phyloP scores from a whole-genome alignment of 768 basidiomycete species.

The Hygrophoropsis aurantiaca region DNA sequence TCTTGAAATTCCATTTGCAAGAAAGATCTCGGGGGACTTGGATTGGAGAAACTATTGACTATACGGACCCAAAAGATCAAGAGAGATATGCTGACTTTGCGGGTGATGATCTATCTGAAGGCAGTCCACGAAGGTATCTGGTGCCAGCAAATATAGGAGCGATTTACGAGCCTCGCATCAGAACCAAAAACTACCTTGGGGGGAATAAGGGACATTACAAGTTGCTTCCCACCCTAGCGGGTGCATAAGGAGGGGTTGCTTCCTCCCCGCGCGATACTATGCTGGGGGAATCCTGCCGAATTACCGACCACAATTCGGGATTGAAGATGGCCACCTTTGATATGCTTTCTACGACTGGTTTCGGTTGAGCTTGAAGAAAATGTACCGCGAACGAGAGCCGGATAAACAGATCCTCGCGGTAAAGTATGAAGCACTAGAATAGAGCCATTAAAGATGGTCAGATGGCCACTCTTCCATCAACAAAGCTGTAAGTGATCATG shows the following conservation, averaged over 20 bases:
- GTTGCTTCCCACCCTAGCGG: background rate
- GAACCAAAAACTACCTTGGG: constrained; percentile 4
- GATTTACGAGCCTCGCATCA: constrained; percentile 8
- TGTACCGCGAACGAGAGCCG: no score
- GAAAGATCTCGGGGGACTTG: constrained; percentile 20
- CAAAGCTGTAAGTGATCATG: no score
- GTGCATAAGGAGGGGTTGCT: constrained; percentile 21
- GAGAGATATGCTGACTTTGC: constrained; percentile 13
- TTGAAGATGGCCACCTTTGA: constrained; percentile 15
- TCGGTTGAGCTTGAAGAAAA: no score
- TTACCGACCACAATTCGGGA: constrained; percentile 21
- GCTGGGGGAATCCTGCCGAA: constrained; percentile 15
- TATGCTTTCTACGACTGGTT: no score
- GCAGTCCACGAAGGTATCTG: constrained; percentile 8
- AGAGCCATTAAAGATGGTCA: no score
- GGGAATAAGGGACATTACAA: constrained; percentile 7
- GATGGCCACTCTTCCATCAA: no score
- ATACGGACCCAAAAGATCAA: background rate
- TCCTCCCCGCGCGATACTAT: constrained; percentile 2
- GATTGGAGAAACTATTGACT: constrained; percentile 7
- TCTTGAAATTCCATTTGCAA: constrained; percentile 22
- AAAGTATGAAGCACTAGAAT: no score
- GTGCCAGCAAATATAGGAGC: background rate
- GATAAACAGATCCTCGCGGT: no score
- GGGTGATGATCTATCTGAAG: constrained; percentile 1